Evolutionary conservation across 306 rosid species (phyloP), one percentile per base, ranked within the genome.

Genomic region (Rosa chinensis): DNA sequence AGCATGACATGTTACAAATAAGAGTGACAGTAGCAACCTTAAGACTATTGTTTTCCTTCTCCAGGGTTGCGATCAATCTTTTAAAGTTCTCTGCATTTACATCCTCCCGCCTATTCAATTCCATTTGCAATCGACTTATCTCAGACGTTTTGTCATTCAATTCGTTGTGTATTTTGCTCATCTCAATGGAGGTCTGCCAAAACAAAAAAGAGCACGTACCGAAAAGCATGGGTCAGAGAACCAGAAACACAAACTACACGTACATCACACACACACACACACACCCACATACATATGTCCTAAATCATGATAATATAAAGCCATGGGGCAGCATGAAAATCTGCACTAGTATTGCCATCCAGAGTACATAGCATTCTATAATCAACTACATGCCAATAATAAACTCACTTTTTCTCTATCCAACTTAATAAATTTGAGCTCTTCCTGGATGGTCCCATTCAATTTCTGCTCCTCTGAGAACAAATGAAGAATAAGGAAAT

Each of bases 321-420:
- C 49, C 37, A 66, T 2, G 32, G 0, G 5, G 45, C 45, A 35
- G 23, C 23, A 66, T 37, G 70, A 28, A 66, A 66, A 17, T 35
- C 23, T 35, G 9, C n/a, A 4, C 35, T 59, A 23, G 70, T 67
- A 40, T 39, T 23, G 4, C 9, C 72, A 67, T n/a, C 48, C 72
- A 67, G 12, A 35, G 25, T 21, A 58, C 64, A 58, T n/a, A 56
- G 5, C 14, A 21, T 25, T 21, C 63, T 58, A 10, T 1, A n/a
- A 58, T 58, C 5, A 58, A 53, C 23, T 40, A 56, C 32, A 23
- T 78, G 44, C 49, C 40, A 49, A 66, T 74, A 48, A 78, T 21
- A 79, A 80, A 89, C 96, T 90, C 86, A 95, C 99, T 61, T 77
- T 89, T 72, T 92, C 97, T 64, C 81, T 83, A 84, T 91, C 94